Percentiles rank a stretch among this genome's conserved stretches.
Evolutionary conservation across 768 basidiomycete genomes (phyloP).

Genomic region (Cystobasidium tubakii): DNA sequence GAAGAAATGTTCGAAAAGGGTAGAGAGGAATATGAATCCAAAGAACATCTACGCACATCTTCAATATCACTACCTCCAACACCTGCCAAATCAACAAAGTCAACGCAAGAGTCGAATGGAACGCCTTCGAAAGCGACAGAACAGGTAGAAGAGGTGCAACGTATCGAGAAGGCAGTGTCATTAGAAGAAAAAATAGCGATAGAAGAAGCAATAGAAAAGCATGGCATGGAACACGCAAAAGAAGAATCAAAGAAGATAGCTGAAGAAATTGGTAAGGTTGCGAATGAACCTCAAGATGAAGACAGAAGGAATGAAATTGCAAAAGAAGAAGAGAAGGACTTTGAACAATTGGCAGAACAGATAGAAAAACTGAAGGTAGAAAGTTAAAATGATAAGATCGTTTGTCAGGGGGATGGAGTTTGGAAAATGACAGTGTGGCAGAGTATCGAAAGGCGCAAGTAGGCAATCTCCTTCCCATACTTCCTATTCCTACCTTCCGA

Average conservation of each 20-base stretch:
- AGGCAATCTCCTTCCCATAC: no score
- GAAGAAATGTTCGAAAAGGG: conserved; percentile 9
- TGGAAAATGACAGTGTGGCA: not conserved
- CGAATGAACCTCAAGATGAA: not conserved
- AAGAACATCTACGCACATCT: conserved; percentile 4
- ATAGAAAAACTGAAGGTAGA: conserved; percentile 21
- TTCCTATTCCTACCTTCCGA: no score
- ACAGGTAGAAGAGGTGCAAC: conserved; percentile 3
- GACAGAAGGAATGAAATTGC: not conserved
- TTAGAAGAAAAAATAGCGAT: not conserved
- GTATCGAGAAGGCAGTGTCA: not conserved
- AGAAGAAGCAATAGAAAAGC: not conserved
- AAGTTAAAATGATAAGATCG: no score
- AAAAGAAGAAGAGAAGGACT: conserved; percentile 16
- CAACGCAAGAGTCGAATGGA: not conserved
- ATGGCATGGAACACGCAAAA: not conserved
- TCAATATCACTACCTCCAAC: not conserved
- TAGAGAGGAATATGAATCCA: conserved; percentile 5
- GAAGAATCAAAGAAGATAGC: conserved; percentile 21
- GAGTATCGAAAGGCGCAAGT: not conserved
- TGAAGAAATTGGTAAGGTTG: conserved; percentile 11
- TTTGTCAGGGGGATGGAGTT: not conserved
- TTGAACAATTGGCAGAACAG: conserved; percentile 15
- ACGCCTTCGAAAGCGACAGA: not conserved
- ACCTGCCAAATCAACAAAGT: not conserved